Percentiles rank a stretch among this genome's conserved stretches.
Conservation (phyloP, 2,329 filamentous ascomycete species). For the Calonectria montana region DNA sequence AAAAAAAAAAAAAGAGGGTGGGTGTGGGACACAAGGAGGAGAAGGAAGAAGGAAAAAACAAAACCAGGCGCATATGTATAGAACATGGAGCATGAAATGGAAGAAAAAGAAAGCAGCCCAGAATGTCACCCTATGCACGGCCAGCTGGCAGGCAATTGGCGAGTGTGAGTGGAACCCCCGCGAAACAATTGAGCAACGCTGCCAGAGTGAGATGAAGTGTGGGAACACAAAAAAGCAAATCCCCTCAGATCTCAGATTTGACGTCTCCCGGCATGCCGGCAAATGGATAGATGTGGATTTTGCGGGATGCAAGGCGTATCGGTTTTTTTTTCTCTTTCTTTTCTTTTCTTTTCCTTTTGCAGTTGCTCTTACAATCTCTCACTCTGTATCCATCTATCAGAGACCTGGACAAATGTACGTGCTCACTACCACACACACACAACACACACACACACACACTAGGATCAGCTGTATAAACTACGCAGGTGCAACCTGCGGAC, state of each 20-base stretch:
- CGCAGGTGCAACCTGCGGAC: not conserved
- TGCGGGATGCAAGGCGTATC: not conserved
- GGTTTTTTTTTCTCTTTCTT: too few relatives aligned
- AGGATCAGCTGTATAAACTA: not conserved
- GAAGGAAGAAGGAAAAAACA: not conserved
- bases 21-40: not conserved
- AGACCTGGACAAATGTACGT: not conserved
- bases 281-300: constrained; percentile 6
- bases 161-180: constrained; percentile 3
- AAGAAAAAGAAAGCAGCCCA: constrained; percentile 7
- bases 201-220: constrained; percentile 1
- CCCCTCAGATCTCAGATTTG: constrained; percentile 7
- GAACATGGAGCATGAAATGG: constrained; percentile 10
- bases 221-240: not conserved
- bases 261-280: constrained; percentile 1
- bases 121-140: constrained; percentile 10
- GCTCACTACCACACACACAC: too few relatives aligned
- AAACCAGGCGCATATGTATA: constrained; percentile 7
- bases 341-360: too few relatives aligned
- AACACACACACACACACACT: too few relatives aligned
- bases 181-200: constrained; percentile 1
- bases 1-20: not conserved
- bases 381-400: not conserved
- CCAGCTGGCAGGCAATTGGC: constrained; percentile 1
- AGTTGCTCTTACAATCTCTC: too few relatives aligned